phyloP scores from a whole-genome alignment of 257 asterid species.

The Thymus quinquecostatus region DNA sequence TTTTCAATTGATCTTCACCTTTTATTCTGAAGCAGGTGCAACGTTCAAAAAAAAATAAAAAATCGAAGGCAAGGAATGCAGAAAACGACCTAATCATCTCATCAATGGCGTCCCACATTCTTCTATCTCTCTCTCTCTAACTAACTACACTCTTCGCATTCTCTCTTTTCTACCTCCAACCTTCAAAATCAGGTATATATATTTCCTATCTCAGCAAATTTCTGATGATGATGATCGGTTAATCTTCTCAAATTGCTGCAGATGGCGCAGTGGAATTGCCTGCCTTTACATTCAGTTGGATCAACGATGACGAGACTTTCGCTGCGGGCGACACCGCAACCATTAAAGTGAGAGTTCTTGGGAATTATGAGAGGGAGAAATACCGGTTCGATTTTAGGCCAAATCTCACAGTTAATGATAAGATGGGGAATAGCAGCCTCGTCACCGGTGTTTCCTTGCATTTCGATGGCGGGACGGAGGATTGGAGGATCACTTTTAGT shows the following conservation, averaged over 20 bases:
- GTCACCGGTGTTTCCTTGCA: constrained; percentile 57
- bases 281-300: constrained; percentile 82
- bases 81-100: constrained; percentile 2
- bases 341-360: constrained; percentile 71
- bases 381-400: constrained; percentile 63
- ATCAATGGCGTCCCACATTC: constrained; percentile 42
- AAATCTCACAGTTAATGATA: constrained; percentile 66
- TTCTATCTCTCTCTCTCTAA: constrained; percentile 13
- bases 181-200: constrained; percentile 40
- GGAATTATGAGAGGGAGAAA: constrained; percentile 50
- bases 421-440: constrained; percentile 76
- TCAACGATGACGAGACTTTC: constrained; percentile 51
- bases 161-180: constrained; percentile 14
- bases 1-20: too few species aligned
- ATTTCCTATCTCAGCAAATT: background rate
- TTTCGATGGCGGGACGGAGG: constrained; percentile 46
- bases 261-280: constrained; percentile 35
- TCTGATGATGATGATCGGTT: background rate
- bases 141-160: constrained; percentile 31
- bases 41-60: too few species aligned
- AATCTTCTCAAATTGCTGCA: constrained; percentile 8
- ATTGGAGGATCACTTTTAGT: constrained; percentile 66
- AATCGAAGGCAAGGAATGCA: background rate
- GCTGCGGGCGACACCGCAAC: constrained; percentile 66
- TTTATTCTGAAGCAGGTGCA: too few species aligned